Evolutionary conservation across 768 basidiomycete species (phyloP).

Genomic region (Tulasnella sp.): DNA sequence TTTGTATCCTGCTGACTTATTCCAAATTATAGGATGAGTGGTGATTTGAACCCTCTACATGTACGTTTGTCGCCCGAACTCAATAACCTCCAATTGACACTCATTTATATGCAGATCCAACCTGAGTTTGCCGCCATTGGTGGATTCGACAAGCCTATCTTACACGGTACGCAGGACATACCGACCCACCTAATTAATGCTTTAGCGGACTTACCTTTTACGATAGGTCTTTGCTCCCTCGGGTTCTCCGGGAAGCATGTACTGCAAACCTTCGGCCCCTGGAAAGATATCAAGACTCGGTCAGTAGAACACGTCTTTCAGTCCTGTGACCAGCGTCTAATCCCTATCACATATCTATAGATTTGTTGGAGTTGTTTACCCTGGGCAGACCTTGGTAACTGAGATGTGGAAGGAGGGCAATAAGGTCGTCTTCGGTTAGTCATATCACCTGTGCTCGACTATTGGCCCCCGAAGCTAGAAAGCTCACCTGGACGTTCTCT

Average conservation of each 20-base stretch:
- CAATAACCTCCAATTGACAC: not conserved
- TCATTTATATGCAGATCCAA: constrained; percentile 47
- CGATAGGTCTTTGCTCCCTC: constrained; percentile 71
- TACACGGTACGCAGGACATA: constrained; percentile 53
- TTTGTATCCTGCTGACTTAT: not conserved
- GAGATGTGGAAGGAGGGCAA: constrained; percentile 97
- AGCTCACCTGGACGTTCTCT: not conserved
- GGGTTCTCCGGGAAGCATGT: constrained; percentile 92
- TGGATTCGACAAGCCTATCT: constrained; percentile 86
- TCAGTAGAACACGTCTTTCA: constrained; percentile 28
- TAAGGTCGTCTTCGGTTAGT: constrained; percentile 85
- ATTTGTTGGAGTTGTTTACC: constrained; percentile 86
- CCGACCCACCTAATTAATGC: constrained; percentile 4
- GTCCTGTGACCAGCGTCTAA: not conserved
- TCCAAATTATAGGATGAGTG: constrained; percentile 55
- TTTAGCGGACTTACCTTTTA: not conserved
- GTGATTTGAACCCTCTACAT: constrained; percentile 86
- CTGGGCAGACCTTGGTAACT: constrained; percentile 89
- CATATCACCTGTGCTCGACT: not conserved
- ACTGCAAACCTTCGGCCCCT: constrained; percentile 72
- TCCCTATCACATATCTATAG: constrained; percentile 29
- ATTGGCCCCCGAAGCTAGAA: not conserved
- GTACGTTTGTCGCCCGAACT: constrained; percentile 33
- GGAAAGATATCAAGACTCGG: constrained; percentile 92
- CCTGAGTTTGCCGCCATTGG: constrained; percentile 91